Evolutionary conservation across 2,329 filamentous ascomycete species (phyloP).

Genomic region (Arthrobotrys iridis): DNA sequence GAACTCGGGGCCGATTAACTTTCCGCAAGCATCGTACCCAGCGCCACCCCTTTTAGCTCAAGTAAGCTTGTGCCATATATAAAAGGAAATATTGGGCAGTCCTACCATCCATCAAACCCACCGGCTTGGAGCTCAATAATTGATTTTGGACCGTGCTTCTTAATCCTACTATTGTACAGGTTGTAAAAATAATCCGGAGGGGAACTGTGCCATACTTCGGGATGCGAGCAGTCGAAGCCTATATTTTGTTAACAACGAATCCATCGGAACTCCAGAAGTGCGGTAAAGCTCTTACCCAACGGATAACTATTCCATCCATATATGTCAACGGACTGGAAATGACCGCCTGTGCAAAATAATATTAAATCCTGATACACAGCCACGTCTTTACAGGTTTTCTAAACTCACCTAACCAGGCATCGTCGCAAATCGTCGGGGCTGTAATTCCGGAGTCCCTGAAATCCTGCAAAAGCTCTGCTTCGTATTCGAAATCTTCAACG

Average conservation of each 20-base stretch:
- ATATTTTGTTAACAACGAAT: background rate
- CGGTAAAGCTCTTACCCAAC: background rate
- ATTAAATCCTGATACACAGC: background rate
- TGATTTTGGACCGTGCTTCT: constrained; percentile 32
- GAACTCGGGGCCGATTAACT: constrained; percentile 76
- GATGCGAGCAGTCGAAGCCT: constrained; percentile 49
- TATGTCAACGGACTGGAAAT: constrained; percentile 48
- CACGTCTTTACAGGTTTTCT: background rate
- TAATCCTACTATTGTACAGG: constrained; percentile 34
- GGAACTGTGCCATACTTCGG: constrained; percentile 34
- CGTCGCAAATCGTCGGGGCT: constrained; percentile 44
- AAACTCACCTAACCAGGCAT: constrained; percentile 36
- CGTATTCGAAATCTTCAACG: constrained; percentile 39
- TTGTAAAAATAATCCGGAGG: constrained; percentile 47
- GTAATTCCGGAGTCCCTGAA: constrained; percentile 47
- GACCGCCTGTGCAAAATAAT: constrained; percentile 14
- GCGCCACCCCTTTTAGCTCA: constrained; percentile 66
- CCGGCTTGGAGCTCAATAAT: constrained; percentile 72
- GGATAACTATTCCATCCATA: constrained; percentile 53
- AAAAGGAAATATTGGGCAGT: background rate
- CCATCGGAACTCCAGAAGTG: no score
- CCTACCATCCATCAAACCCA: constrained; percentile 75
- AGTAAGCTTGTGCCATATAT: background rate
- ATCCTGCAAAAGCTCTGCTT: constrained; percentile 27
- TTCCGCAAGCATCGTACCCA: constrained; percentile 74